phyloP scores from a whole-genome alignment of 2,329 filamentous ascomycete genomes.

The Fusarium sp. region DNA sequence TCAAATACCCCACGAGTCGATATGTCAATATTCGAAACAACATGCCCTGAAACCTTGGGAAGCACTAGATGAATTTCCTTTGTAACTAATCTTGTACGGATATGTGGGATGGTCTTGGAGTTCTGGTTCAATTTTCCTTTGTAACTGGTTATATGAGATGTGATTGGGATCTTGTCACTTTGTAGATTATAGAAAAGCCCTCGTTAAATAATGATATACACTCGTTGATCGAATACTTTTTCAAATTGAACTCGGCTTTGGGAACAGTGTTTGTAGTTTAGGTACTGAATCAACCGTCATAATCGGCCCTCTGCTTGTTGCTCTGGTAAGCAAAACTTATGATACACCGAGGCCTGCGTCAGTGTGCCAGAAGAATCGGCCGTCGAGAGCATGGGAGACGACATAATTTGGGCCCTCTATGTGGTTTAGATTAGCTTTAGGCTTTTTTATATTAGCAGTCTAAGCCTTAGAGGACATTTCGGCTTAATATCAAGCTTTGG shows the following conservation, averaged over 20 bases:
- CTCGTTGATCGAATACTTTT: not conserved
- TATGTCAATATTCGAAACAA: constrained; percentile 67
- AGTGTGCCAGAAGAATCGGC: too few relatives aligned
- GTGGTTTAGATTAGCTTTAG: too few relatives aligned
- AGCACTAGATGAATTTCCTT: not conserved
- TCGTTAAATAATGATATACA: constrained; percentile 13
- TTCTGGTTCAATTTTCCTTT: constrained; percentile 10
- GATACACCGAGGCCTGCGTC: not conserved
- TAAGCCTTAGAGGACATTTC: too few relatives aligned
- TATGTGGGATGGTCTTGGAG: constrained; percentile 1
- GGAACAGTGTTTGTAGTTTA: not conserved
- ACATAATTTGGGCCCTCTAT: too few relatives aligned
- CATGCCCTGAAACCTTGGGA: constrained; percentile 39
- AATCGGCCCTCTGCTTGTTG: not conserved
- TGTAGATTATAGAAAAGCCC: constrained; percentile 31
- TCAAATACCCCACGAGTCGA: constrained; percentile 66
- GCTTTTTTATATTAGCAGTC: too few relatives aligned
- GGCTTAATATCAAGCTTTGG: not conserved
- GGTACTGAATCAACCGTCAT: not conserved
- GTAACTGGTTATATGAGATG: not conserved
- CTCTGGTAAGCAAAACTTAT: not conserved
- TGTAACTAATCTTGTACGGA: constrained; percentile 14
- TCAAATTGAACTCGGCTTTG: too few relatives aligned
- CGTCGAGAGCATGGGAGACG: too few relatives aligned
- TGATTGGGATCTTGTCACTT: constrained; percentile 22